A percentile compares a stretch with the other conserved stretches of the same genome.
These are phyloP conservation scores for Strobilomyces dryophilus DNA, from an alignment of 768 basidiomycete genomes.

Conservation along the genomic window DNA sequence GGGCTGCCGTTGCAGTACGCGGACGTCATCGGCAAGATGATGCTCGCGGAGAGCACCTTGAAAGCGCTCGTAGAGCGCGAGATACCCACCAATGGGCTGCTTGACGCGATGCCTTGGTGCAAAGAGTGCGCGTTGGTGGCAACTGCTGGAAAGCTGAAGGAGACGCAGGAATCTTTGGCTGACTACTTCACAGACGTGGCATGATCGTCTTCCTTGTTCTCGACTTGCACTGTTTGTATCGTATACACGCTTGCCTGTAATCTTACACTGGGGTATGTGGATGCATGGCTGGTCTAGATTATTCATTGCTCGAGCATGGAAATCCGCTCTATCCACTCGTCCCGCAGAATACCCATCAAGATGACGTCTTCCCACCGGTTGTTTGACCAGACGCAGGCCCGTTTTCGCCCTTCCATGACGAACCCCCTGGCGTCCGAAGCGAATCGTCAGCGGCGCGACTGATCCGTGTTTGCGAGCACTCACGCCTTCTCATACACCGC, in stretches of 20 bases:
- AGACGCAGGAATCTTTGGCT: slow-evolving; percentile 43
- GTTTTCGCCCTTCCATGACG: slow-evolving; percentile 35
- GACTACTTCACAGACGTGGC: slow-evolving; percentile 44
- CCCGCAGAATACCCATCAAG: slow-evolving; percentile 36
- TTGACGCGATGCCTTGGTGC: slow-evolving; percentile 44
- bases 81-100: slow-evolving; percentile 36
- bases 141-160: slow-evolving; percentile 41
- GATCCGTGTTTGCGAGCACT: slow-evolving; percentile 9
- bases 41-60: slow-evolving; percentile 45
- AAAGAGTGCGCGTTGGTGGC: slow-evolving; percentile 40
- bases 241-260: slow-evolving; percentile 8
- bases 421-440: slow-evolving; percentile 31
- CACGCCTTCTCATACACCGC: slow-evolving; percentile 41
- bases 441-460: background rate
- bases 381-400: slow-evolving; percentile 34
- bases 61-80: slow-evolving; percentile 43
- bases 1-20: slow-evolving; percentile 39
- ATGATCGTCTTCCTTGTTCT: slow-evolving; percentile 10
- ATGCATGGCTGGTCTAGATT: background rate
- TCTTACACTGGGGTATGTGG: slow-evolving; percentile 10
- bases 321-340: slow-evolving; percentile 34
- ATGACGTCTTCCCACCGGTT: slow-evolving; percentile 37
- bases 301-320: slow-evolving; percentile 19
- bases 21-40: slow-evolving; percentile 43
- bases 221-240: slow-evolving; percentile 5